These are phyloP conservation scores for Calonectria hongkongensis DNA, from an alignment of 2,329 filamentous ascomycete species.

Conservation along the genomic window DNA sequence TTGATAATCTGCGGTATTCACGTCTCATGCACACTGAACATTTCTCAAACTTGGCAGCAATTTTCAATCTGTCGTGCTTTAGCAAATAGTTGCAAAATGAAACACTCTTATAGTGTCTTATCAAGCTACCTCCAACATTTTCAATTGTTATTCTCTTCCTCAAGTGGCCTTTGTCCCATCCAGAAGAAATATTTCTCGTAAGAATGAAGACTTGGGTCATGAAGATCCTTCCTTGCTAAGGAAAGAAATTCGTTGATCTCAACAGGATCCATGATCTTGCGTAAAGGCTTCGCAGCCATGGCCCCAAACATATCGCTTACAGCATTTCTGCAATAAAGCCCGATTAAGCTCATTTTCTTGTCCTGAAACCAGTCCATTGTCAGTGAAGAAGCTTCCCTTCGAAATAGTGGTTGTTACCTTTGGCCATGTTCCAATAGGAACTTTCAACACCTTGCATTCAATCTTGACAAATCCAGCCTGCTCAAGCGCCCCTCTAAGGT, in stretches of 20 bases:
- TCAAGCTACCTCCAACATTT: too few relatives aligned
- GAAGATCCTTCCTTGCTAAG: conserved; percentile 44
- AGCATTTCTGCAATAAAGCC: conserved; percentile 44
- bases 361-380: conserved; percentile 32
- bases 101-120: too few relatives aligned
- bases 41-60: too few relatives aligned
- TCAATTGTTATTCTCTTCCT: not conserved
- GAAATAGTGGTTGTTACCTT: conserved; percentile 27
- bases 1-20: too few relatives aligned
- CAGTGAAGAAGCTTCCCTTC: not conserved
- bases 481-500: conserved; percentile 35
- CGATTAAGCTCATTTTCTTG: conserved; percentile 48
- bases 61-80: too few relatives aligned
- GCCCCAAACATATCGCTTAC: conserved; percentile 52
- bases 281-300: conserved; percentile 50
- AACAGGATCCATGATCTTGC: conserved; percentile 39
- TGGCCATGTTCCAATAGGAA: conserved; percentile 50
- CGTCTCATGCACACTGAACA: too few relatives aligned
- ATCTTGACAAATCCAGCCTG: conserved; percentile 48
- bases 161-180: conserved; percentile 47
- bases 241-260: conserved; percentile 49
- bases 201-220: conserved; percentile 40
- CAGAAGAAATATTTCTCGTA: conserved; percentile 55
- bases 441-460: conserved; percentile 47
- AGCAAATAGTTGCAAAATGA: too few relatives aligned